Conservation (phyloP, 73 alveolate species). For the Halteria grandinella region DNA sequence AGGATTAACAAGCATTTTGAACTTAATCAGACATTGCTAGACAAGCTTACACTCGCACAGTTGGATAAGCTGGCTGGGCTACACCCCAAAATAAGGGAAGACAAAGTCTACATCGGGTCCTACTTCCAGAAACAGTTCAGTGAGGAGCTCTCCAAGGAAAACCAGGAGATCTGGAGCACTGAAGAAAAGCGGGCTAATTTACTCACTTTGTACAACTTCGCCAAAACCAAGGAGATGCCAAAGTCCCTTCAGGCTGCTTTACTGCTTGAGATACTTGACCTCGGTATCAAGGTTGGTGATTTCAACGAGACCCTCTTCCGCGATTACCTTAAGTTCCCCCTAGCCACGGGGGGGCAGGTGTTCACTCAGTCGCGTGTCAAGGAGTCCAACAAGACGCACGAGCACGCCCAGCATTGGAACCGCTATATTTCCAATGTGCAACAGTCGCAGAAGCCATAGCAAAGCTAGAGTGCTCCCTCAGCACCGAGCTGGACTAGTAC, state of each 20-base stretch:
- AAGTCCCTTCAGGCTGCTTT: slow-evolving; percentile 16
- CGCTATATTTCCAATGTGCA: slow-evolving; percentile 28
- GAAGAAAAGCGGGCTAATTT: slow-evolving; percentile 55
- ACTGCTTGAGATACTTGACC: slow-evolving; percentile 48
- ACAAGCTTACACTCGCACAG: slow-evolving; percentile 43
- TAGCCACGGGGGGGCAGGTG: background rate
- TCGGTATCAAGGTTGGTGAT: slow-evolving; percentile 48
- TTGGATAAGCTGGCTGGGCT: slow-evolving; percentile 28
- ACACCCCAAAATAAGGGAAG: slow-evolving; percentile 31
- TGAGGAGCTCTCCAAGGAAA: slow-evolving; percentile 32
- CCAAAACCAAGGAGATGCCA: slow-evolving; percentile 32
- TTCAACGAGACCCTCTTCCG: slow-evolving; percentile 54
- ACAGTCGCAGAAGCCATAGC: background rate
- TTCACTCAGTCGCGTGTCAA: background rate
- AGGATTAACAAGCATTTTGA: background rate
- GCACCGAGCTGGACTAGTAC: background rate
- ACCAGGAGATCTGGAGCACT: slow-evolving; percentile 2
- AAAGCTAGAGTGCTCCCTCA: no score
- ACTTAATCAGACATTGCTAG: background rate
- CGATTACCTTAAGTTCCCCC: slow-evolving; percentile 55
- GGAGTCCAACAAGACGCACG: background rate
- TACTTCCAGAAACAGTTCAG: slow-evolving; percentile 31
- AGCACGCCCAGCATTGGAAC: slow-evolving; percentile 47
- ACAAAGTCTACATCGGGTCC: slow-evolving; percentile 57
- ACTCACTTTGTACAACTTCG: slow-evolving; percentile 7